Evolutionary conservation across 1,284 basidiomycete genomes (phyloP), one percentile per base, ranked within the genome.

Genomic region (Rhodotorula sp.): DNA sequence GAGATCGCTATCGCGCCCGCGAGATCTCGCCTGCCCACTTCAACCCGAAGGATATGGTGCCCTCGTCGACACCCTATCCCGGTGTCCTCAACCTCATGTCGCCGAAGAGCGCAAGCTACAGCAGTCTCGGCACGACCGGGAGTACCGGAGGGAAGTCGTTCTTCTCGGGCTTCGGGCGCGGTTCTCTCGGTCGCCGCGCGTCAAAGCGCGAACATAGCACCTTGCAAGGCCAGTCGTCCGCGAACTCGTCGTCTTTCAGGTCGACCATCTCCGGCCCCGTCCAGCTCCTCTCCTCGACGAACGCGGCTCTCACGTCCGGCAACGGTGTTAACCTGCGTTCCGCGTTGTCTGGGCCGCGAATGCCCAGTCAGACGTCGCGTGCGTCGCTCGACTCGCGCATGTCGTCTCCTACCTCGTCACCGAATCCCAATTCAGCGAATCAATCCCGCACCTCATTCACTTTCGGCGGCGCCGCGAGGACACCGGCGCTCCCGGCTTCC

Each of bases 1-100:
- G 49, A 17, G 72, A 68, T 30, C 56, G 51, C 13, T 73, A 68
- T 59, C 64, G 64, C 15, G 68, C 69, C 0, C 60, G 51, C 15
- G 72, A 73, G 64, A 66, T 73, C 34, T 3, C 55, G 11, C 22
- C 47, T 5, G 8, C 10, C 30, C 30, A 66, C n/a, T 70, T 71
- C 61, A 49, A 55, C 24, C 55, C 69, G 4, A 15, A 34, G 1
- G 68, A 71, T 52, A 34, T 68, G n/a, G n/a, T 27, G 1, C 61
- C 72, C 8, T 10, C n/a, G 7, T 11, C n/a, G n/a, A 53, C 67
- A 2, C 72, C 72, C 2, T 73, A 62, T 44, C 72, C 72, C 2
- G 72, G 72, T 44, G 72, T 71, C 10, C 54, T 73, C 19, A 24
- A 56, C 29, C 32, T 46, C 44, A 30, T 51, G 19, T 30, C 52